Evolutionary conservation across 2,329 filamentous ascomycete genomes (phyloP), one percentile per base, ranked within the genome.

Genomic region (Xylariaceae sp.): DNA sequence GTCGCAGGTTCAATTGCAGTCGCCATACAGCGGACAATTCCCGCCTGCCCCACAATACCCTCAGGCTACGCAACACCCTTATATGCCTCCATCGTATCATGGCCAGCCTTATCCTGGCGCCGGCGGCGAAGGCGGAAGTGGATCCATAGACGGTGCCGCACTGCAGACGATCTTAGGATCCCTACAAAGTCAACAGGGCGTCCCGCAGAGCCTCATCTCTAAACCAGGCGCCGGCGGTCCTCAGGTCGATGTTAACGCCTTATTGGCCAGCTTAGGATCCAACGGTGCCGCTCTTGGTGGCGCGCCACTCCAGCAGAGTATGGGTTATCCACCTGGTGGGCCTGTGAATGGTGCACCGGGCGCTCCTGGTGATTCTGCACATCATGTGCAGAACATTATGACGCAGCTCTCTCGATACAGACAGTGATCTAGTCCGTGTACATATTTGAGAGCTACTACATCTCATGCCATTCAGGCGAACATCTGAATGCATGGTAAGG

Each of bases 321-420:
- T 45, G 71, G 73, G 54, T 71, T 71, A 63, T 70, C 65, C 50
- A 67, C 67, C 65, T 14, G 57, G 23, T 4, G 4, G 54, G 10
- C 66, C 60, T 23, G 56, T 62, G 48, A 61, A 68, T 20, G 58
- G 68, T 48, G 63, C 71, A 23, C 67, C 63, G 23, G 23, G 23
- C 23, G 23, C 4, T 52, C 67, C 69, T 12, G 73, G 75, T 7
- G 67, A 78, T 52, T 72, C 76, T 12, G 76, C 78, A 7, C 77
- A 86, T 12, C 79, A 85, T 50, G 80, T 91, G 64, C 83, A 88
- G 69, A 88, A 89, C 65, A 90, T 92, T 49, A 89, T 92, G 83
- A 86, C 87, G 14, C 86, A 90, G 65, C 75, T 91, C 56, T 83
- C 87, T 45, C 84, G 82, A 64, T 88, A 84, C 67, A 80, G 86